Percentiles rank a stretch among this genome's conserved stretches.
Evolutionary conservation across 768 basidiomycete genomes (phyloP).

Genomic region (Lactarius pseudohatsudake): DNA sequence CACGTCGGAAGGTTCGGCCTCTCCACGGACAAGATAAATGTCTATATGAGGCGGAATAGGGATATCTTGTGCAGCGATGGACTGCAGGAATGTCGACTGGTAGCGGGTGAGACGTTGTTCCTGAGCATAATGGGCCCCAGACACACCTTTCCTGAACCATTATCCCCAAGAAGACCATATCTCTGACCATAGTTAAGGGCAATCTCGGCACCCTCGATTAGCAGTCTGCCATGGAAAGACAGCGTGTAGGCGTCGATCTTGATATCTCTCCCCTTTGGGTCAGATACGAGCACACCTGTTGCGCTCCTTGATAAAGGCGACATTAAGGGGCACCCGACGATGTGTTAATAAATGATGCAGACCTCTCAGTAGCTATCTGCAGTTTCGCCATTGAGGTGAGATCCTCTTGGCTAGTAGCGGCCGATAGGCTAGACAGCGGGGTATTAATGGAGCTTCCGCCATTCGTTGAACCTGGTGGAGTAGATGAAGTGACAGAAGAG

Average conservation of each 20-base stretch:
- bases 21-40: conserved; percentile 94
- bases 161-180: conserved; percentile 95
- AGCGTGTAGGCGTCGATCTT: conserved; percentile 95
- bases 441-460: conserved; percentile 63
- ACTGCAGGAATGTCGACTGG: conserved; percentile 94
- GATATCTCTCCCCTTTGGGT: conserved; percentile 91
- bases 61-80: conserved; percentile 93
- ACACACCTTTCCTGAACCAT: conserved; percentile 96
- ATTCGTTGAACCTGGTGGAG: conserved; percentile 63
- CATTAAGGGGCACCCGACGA: conserved; percentile 19
- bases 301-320: conserved; percentile 62
- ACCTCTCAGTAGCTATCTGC: conserved; percentile 88
- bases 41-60: conserved; percentile 94
- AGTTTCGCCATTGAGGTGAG: conserved; percentile 86
- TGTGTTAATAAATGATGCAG: conserved; percentile 22
- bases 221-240: conserved; percentile 93
- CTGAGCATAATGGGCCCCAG: not conserved
- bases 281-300: conserved; percentile 89
- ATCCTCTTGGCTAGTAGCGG: conserved; percentile 79
- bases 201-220: conserved; percentile 69
- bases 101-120: conserved; percentile 21
- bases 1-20: conserved; percentile 91
- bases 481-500: conserved; percentile 53
- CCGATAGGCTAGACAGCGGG: conserved; percentile 80
- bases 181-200: conserved; percentile 87